phyloP scores from a whole-genome alignment of 2,329 filamentous ascomycete species.

The Exophiala bonariae region DNA sequence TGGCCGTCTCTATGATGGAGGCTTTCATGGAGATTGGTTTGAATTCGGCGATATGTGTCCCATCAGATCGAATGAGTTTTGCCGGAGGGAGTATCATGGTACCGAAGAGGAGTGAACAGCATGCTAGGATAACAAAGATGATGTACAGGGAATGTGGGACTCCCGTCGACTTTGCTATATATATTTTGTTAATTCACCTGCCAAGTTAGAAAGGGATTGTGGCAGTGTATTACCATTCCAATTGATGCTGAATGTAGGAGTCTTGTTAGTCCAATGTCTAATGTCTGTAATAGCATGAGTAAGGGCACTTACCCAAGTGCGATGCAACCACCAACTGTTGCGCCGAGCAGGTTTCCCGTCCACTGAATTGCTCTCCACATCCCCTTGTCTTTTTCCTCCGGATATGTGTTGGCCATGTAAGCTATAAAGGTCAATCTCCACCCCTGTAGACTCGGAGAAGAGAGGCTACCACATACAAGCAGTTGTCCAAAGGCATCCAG shows the following conservation, averaged over 20 bases:
- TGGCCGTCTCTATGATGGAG: not conserved
- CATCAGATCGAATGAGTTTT: slow-evolving; percentile 23
- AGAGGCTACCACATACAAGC: too few species aligned
- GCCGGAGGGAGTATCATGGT: slow-evolving; percentile 14
- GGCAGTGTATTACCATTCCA: not conserved
- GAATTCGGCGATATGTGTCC: slow-evolving; percentile 25
- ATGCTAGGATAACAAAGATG: slow-evolving; percentile 16
- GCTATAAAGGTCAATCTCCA: too few species aligned
- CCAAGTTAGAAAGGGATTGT: not conserved
- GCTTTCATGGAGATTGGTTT: slow-evolving; percentile 1
- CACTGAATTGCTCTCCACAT: slow-evolving; percentile 22
- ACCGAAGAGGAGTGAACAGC: slow-evolving; percentile 12
- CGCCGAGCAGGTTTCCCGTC: slow-evolving; percentile 9
- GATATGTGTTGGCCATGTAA: slow-evolving; percentile 1
- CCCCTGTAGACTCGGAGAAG: too few species aligned
- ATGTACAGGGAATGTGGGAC: slow-evolving; percentile 19
- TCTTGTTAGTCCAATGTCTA: not conserved
- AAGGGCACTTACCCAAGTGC: slow-evolving; percentile 8
- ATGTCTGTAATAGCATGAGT: not conserved
- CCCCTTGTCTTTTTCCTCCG: slow-evolving; percentile 12
- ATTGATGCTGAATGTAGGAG: not conserved
- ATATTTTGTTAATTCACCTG: slow-evolving; percentile 8
- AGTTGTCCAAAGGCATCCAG: not conserved
- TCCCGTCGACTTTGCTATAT: slow-evolving; percentile 8
- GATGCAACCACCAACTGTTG: slow-evolving; percentile 16